Conservation (phyloP, 768 basidiomycete genomes). For the Butyriboletus loyo region DNA sequence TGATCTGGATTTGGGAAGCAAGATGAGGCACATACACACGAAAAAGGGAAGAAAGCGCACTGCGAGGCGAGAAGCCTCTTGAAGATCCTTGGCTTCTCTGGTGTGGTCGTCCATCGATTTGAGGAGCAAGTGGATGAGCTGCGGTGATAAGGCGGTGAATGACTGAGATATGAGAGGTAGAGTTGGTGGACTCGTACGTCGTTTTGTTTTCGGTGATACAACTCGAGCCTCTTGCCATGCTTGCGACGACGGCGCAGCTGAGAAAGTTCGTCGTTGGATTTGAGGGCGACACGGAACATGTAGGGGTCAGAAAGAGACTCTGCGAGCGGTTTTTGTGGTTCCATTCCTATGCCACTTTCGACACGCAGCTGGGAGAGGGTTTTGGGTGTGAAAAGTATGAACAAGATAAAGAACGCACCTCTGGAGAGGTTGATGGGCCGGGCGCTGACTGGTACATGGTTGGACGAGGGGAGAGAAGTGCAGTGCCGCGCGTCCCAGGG, state of each 20-base stretch:
- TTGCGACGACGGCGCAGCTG: constrained; percentile 54
- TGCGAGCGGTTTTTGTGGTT: constrained; percentile 25
- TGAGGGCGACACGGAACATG: constrained; percentile 56
- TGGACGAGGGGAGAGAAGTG: too few relatives aligned
- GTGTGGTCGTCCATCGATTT: constrained; percentile 92
- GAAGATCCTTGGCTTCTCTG: constrained; percentile 70
- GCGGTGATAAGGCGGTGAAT: constrained; percentile 1
- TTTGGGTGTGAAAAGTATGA: background rate
- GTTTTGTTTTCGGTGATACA: constrained; percentile 72
- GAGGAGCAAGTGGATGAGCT: constrained; percentile 83
- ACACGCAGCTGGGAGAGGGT: background rate
- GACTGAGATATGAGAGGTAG: background rate
- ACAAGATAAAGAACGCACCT: constrained; percentile 3
- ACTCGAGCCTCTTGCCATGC: constrained; percentile 60
- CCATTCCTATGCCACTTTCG: constrained; percentile 38
- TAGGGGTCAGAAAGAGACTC: constrained; percentile 57
- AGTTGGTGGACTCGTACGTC: constrained; percentile 41
- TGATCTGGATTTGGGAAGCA: constrained; percentile 50
- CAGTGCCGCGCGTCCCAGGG: too few relatives aligned
- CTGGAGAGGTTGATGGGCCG: constrained; percentile 3
- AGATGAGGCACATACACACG: background rate
- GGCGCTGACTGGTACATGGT: too few relatives aligned
- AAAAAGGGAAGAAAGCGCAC: constrained; percentile 38
- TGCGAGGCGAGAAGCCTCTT: constrained; percentile 61
- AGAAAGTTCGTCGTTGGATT: constrained; percentile 61